These are phyloP conservation scores for Fusarium lyarnte DNA, from an alignment of 2,329 filamentous ascomycete genomes.

Conservation along the genomic window DNA sequence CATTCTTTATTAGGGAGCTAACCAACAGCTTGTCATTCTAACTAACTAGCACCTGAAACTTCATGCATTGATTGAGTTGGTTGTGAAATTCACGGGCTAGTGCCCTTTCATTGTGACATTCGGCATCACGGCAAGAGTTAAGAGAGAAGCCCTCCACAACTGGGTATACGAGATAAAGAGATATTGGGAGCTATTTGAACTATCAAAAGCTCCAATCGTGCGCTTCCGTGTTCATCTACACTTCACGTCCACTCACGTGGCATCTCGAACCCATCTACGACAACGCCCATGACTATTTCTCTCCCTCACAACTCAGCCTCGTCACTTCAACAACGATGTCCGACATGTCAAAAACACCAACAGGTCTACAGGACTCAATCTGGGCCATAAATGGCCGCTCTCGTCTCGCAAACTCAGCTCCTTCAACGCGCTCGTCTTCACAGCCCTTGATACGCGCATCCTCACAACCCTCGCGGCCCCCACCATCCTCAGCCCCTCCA, in stretches of 20 bases:
- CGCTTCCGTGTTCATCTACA: neutral
- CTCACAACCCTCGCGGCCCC: neutral
- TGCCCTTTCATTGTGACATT: neutral
- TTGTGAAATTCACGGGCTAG: neutral
- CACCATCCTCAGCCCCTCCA: neutral
- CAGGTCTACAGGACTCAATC: constrained; percentile 39
- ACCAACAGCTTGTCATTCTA: neutral
- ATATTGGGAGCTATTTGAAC: accelerated
- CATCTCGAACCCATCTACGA: neutral
- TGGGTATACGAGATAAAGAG: neutral
- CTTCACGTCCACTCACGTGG: neutral
- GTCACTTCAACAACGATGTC: too few species aligned
- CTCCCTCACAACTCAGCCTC: neutral
- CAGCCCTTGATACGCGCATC: constrained; percentile 18
- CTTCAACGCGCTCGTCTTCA: constrained; percentile 19
- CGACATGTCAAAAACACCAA: constrained; percentile 29
- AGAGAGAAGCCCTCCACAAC: neutral
- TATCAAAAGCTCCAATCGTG: neutral
- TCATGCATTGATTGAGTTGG: neutral
- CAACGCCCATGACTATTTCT: neutral
- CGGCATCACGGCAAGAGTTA: neutral
- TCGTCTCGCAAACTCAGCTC: neutral
- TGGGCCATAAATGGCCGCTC: constrained; percentile 34
- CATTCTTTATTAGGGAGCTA: too few species aligned
- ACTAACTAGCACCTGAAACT: neutral